Percentiles rank a stretch among this genome's conserved stretches.
These are phyloP conservation scores for Lathyrus oleraceus DNA, from an alignment of 306 rosid genomes.

Conservation along the genomic window DNA sequence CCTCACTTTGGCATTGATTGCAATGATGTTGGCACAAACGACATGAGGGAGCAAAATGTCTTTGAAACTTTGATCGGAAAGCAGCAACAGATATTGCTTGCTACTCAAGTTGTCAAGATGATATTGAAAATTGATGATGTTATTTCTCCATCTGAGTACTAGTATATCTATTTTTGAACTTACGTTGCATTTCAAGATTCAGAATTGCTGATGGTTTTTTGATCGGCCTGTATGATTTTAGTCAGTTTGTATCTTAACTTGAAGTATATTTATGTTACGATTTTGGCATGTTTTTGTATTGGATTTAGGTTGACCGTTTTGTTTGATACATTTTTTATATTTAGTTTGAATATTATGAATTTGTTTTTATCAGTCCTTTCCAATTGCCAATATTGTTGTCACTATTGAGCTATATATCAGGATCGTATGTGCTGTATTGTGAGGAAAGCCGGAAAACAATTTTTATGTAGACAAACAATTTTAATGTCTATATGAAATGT, in stretches of 20 bases:
- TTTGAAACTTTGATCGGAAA: slow-evolving; percentile 93
- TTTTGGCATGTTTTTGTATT: slow-evolving; percentile 44
- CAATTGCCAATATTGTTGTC: background rate
- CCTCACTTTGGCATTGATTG: slow-evolving; percentile 84
- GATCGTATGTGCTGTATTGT: background rate
- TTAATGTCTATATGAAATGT: no score
- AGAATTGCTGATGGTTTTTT: slow-evolving; percentile 26
- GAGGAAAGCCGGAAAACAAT: background rate
- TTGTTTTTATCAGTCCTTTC: background rate
- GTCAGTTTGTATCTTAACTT: slow-evolving; percentile 26
- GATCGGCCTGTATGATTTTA: slow-evolving; percentile 30
- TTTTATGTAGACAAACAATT: no score
- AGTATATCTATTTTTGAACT: slow-evolving; percentile 28
- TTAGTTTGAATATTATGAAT: slow-evolving; percentile 16
- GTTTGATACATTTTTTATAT: slow-evolving; percentile 20
- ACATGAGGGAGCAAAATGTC: slow-evolving; percentile 90
- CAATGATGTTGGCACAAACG: slow-evolving; percentile 88
- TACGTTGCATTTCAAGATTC: slow-evolving; percentile 10
- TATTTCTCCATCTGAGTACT: slow-evolving; percentile 71
- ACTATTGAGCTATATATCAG: background rate
- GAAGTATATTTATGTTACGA: slow-evolving; percentile 41
- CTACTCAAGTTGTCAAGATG: slow-evolving; percentile 98
- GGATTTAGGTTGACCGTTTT: slow-evolving; percentile 23
- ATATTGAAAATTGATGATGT: slow-evolving; percentile 95
- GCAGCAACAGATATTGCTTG: slow-evolving; percentile 90